phyloP scores from a whole-genome alignment of 176 grass and related monocot species.

The Carex myosuroides region DNA sequence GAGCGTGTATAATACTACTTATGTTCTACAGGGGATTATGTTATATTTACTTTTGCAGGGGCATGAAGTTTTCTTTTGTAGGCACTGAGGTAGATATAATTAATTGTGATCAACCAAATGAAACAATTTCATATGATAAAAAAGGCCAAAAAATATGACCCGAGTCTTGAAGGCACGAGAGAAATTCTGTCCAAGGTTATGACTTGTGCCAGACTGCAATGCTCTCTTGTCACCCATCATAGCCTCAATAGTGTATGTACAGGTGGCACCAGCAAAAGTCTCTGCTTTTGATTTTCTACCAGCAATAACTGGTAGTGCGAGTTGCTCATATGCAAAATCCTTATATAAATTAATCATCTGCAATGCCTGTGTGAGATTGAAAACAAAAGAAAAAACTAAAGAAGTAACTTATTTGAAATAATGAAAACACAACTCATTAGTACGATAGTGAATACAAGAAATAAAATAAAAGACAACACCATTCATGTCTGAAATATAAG shows the following conservation, averaged over 20 bases:
- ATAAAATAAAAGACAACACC: neutral
- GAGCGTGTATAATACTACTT: neutral
- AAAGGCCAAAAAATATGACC: constrained; percentile 33
- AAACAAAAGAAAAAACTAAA: neutral
- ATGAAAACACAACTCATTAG: neutral
- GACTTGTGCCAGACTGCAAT: constrained; percentile 95
- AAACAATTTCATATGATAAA: neutral
- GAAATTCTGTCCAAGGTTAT: constrained; percentile 98
- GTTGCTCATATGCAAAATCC: constrained; percentile 84
- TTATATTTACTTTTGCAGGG: no score
- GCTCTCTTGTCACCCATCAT: constrained; percentile 98
- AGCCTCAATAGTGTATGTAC: constrained; percentile 95
- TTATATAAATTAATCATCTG: constrained; percentile 97
- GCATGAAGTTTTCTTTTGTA: neutral
- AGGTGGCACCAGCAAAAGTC: constrained; percentile 87
- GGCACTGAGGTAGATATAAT: neutral
- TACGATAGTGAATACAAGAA: neutral
- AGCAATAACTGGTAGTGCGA: constrained; percentile 86
- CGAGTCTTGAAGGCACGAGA: constrained; percentile 89
- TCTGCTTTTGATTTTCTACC: constrained; percentile 84
- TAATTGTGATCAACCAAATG: neutral
- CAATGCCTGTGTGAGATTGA: constrained; percentile 54
- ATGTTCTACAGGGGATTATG: neutral
- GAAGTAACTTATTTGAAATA: constrained; percentile 4
- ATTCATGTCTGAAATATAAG: constrained; percentile 25